A percentile compares a stretch with the other conserved stretches of the same genome.
These are phyloP conservation scores for Colletotrichum lupini DNA, from an alignment of 2,329 filamentous ascomycete genomes.

Conservation along the genomic window DNA sequence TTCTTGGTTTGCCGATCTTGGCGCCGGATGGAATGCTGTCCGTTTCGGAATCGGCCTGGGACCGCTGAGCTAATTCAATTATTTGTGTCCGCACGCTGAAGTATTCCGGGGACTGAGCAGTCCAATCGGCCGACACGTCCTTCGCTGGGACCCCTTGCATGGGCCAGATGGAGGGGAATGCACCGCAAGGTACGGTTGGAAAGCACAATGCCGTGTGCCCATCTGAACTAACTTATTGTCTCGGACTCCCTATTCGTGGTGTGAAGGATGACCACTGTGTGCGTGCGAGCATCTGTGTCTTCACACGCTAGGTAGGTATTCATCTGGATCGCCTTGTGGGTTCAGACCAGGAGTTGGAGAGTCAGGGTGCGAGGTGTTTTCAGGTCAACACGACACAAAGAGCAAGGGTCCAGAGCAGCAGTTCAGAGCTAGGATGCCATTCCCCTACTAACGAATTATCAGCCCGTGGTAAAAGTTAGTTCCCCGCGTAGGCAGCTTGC, in stretches of 20 bases:
- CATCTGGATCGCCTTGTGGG: conserved; percentile 10
- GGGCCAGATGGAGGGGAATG: not conserved
- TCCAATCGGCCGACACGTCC: not conserved
- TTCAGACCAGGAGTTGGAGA: conserved; percentile 4
- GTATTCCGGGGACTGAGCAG: not conserved
- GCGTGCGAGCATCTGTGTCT: conserved; percentile 6
- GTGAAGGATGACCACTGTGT: not conserved
- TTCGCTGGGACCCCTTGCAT: conserved; percentile 12
- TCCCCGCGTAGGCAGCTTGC: not conserved
- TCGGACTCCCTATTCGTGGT: conserved; percentile 15
- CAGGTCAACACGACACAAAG: not conserved
- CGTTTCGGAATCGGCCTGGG: conserved; percentile 18
- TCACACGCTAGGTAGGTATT: conserved; percentile 13
- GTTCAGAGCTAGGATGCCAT: not conserved
- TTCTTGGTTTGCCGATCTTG: conserved; percentile 28
- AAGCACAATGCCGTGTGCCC: not conserved
- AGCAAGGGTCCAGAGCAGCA: conserved; percentile 13
- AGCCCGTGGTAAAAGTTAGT: not conserved
- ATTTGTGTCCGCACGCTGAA: not conserved
- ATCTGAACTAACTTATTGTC: conserved; percentile 28
- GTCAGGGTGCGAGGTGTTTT: not conserved
- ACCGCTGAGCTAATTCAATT: not conserved
- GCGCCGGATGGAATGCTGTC: conserved; percentile 26
- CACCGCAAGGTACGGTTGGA: not conserved
- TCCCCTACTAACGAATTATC: not conserved